Evolutionary conservation across 129 eudicot genomes (phyloP), one percentile per base, ranked within the genome.

Genomic region (Glebionis coronaria): DNA sequence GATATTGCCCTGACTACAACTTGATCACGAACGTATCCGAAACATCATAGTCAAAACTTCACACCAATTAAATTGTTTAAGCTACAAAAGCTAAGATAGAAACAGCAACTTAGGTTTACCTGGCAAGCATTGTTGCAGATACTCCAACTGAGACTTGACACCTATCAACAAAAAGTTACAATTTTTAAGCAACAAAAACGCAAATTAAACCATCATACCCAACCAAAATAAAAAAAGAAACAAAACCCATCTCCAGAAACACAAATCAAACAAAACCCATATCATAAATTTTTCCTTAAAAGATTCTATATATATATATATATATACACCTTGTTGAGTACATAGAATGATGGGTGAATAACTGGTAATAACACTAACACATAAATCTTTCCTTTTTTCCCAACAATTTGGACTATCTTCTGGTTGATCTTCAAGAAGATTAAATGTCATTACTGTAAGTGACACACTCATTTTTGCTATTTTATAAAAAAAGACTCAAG

Each of bases 371-470:
- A 93, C 97, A 66, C 97, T 86, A 16, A 84, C 79, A 68, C 98
- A 93, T 84, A 93, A 80, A 81, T 88, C 97, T 69, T 82, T 93
- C 88, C 98, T 93, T 59, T 86, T 88, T 20, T 87, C 86, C 98
- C 98, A 93, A 72, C 95, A 86, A 68, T 93, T 88, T 61, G 85
- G 83, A 64, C 95, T 78, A 56, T 84, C 97, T 54, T 83, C 92
- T 38, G 86, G 77, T 58, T 88, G 92, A 84, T 93, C 97, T 79
- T 93, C 98, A 65, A 86, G 92, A 58, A 93, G 95, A 84, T 93
- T 93, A 66, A 93, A 88, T 67, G 92, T 86, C 90, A 93, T 82
- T 51, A 93, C 97, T 44, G 96, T 82, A 42, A 93, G 66, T 20
- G 98, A 93, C 64, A 86, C 87, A 81, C 95, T 93, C 98, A 93